Base-by-base conservation (phyloP, 1,284 basidiomycete species). In the Quambalaria eucalypti region DNA sequence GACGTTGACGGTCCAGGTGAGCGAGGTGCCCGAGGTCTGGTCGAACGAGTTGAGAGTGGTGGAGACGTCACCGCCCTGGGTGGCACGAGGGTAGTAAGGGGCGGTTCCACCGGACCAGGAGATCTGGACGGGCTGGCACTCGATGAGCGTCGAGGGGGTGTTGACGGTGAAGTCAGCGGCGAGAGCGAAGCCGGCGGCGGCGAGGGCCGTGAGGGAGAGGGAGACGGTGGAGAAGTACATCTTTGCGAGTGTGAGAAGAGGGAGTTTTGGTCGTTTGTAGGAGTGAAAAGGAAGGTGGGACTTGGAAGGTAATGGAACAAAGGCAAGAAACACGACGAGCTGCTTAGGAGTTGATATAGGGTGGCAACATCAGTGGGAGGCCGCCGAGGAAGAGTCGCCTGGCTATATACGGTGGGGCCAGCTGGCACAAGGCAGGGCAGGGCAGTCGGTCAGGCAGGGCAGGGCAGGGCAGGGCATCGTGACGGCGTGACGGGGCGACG, bases 41-140 rank as follows among this genome's bases (percentile, higher is more conserved):
- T 33, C 16, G 28, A 44, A 33, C 28, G 42, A n/a, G 16, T 8
- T 19, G 16, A 42, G 10, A 25, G 51, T 29, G n/a, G 36, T 31
- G 12, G 30, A 8, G 2, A 29, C 21, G 38, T 53, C 28, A 19
- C 62, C 60, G 10, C 31, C 23, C 28, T 28, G 14, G 19, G 62
- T 59, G 55, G 57, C 52, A 16, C 26, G 29, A 14, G 57, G 56
- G 56, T 12, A 51, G 62, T 54, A 64, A 19, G 62, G 62, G 9
- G 51, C 44, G 28, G 48, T 7, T 29, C 60, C 60, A 29, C 56
- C 57, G 10, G 40, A n/a, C 64, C 64, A 70, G 42, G 48, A 50
- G 46, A 70, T 48, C 2, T 51, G 51, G 31, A 59, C 51, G 47
- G 64, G 61, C 57, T 62, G 62, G 56, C 68, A 70, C 57, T 66